These are phyloP conservation scores for Viola odorata DNA, from an alignment of 345 rosid species.

Conservation along the genomic window DNA sequence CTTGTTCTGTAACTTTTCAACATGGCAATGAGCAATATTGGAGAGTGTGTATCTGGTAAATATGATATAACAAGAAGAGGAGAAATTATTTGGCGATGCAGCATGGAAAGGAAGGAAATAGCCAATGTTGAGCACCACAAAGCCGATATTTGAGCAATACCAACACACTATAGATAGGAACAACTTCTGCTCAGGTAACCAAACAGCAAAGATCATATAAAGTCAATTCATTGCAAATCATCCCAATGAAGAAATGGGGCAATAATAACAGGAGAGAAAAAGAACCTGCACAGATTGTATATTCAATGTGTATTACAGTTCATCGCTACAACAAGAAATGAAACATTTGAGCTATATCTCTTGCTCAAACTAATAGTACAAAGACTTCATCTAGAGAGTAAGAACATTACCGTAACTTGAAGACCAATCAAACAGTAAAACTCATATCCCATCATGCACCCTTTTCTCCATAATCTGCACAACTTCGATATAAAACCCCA, in stretches of 20 bases:
- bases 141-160: not conserved
- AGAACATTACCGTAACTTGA: slow-evolving; percentile 4
- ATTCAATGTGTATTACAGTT: not conserved
- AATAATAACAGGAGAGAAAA: not conserved
- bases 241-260: not conserved
- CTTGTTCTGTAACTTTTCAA: not conserved
- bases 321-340: not conserved
- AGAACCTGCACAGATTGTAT: slow-evolving; percentile 4
- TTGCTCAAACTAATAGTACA: slow-evolving; percentile 12
- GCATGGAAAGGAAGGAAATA: not conserved
- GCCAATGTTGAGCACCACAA: not conserved
- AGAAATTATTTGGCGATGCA: not conserved
- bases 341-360: slow-evolving; percentile 10
- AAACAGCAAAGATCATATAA: not conserved
- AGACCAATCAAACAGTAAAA: not conserved
- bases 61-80: not conserved
- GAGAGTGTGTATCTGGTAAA: not conserved
- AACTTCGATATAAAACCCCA: not conserved
- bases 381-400: slow-evolving; percentile 16
- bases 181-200: not conserved
- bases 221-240: not conserved
- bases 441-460: not conserved
- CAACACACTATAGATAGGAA: not conserved
- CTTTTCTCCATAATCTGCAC: not conserved
- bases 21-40: not conserved